Conservation (phyloP, 2,329 filamentous ascomycete species). For the Monilinia polystroma region DNA sequence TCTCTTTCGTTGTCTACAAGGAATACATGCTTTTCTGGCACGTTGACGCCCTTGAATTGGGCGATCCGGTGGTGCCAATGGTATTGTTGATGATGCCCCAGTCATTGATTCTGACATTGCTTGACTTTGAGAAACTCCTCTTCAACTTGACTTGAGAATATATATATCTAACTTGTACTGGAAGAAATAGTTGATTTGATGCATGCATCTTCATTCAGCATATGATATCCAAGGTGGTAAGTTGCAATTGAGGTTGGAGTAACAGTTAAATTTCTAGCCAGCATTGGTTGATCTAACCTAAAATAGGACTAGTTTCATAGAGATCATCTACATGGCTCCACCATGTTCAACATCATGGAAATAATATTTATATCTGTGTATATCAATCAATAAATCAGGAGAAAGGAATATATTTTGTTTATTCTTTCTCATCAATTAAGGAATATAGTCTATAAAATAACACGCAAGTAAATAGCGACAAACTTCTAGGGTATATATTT, state of each 20-base stretch:
- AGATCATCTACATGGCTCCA: neutral
- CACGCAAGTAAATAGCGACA: too few species aligned
- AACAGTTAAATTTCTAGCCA: neutral
- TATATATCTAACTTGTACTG: neutral
- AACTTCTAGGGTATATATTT: neutral
- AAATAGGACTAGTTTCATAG: neutral
- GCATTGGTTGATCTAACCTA: neutral
- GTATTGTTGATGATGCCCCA: neutral
- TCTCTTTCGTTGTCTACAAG: slow-evolving; percentile 35
- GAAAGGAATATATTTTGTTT: neutral
- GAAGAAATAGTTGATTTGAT: neutral
- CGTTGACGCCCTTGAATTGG: slow-evolving; percentile 25
- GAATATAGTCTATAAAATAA: too few species aligned
- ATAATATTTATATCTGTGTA: neutral
- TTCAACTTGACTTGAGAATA: neutral
- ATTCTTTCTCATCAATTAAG: neutral
- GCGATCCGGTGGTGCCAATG: slow-evolving; percentile 2
- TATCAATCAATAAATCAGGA: neutral
- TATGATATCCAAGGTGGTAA: neutral
- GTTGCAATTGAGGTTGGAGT: neutral
- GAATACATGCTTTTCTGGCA: slow-evolving; percentile 32
- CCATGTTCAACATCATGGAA: neutral
- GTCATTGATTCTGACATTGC: slow-evolving; percentile 7
- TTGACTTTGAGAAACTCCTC: neutral
- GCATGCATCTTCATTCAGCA: slow-evolving; percentile 1